Base-by-base conservation (phyloP, 495 filamentous ascomycete species). In the Xylaria bambusicola region DNA sequence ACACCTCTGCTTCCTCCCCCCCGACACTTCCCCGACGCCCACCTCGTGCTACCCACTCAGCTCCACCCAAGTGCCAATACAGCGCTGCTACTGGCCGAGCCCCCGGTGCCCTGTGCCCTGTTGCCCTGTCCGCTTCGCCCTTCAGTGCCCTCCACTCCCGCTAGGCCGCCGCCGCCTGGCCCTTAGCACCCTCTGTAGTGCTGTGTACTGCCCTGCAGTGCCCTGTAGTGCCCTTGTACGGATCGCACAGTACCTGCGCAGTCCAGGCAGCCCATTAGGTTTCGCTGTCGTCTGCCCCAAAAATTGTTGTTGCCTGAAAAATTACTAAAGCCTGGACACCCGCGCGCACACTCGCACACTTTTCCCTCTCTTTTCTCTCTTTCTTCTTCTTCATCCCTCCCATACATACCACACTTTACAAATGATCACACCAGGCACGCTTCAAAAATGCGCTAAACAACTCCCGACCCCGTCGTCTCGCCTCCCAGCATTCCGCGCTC, bases 381-480 rank as follows among this genome's bases (percentile, higher is more conserved):
- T 44, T 52, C 48, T 52, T 51, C 29, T 60, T n/a, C 49, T 17
- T 50, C 24, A 51, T 58, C 47, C 44, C 42, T 31, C 47, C 58
- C 62, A 18, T 52, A n/a, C 36, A 46, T 57, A 56, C 48, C 48
- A 65, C 27, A 64, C 49, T 44, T n/a, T 52, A 61, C 9, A 46
- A 10, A 40, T 53, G 58, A 31, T 10, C 26, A 66, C 58, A 63
- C 47, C 56, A 62, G 58, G 56, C 36, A 51, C 27, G 21, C 42
- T 20, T 31, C 29, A 66, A 77, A 59, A 59, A 77, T 77, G 74
- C 72, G 70, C 67, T 75, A 74, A 74, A 67, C 60, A 58, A 54
- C 61, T 38, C 59, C 54, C 66, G n/a, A 64, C 38, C 60, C 57
- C 66, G 41, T 64, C 60, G 66, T 66, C 62, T 35, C 33, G 58